phyloP scores from a whole-genome alignment of 1,284 basidiomycete species.

The Puccinia novopanici region DNA sequence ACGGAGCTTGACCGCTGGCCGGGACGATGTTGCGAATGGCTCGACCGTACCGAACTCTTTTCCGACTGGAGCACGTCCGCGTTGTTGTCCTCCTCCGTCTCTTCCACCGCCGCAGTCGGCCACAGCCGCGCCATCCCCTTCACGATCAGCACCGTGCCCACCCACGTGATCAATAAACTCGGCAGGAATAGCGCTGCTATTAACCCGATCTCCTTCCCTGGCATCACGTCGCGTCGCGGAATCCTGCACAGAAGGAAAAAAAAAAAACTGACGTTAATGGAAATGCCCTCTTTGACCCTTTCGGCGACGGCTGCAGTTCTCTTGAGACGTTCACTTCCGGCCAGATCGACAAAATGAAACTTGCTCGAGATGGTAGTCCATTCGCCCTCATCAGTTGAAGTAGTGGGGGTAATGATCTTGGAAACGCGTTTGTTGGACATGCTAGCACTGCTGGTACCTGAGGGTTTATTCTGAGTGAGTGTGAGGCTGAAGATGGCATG shows the following conservation, averaged over 20 bases:
- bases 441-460: constrained; percentile 46
- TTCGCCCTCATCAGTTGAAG: constrained; percentile 66
- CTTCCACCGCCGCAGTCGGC: background rate
- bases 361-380: constrained; percentile 90
- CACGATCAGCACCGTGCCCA: constrained; percentile 36
- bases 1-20: background rate
- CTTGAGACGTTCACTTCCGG: constrained; percentile 92
- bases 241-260: constrained; percentile 6
- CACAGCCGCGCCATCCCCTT: constrained; percentile 24
- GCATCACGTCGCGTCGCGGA: constrained; percentile 36
- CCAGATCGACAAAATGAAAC: constrained; percentile 97
- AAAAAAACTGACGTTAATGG: constrained; percentile 57
- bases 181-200: constrained; percentile 40
- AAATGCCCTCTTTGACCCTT: constrained; percentile 84
- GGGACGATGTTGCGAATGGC: background rate
- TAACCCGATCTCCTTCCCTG: constrained; percentile 44
- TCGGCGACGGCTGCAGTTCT: constrained; percentile 89
- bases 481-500: constrained; percentile 98
- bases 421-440: constrained; percentile 21
- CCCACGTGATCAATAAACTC: constrained; percentile 35
- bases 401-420: constrained; percentile 55
- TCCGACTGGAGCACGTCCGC: constrained; percentile 21
- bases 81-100: constrained; percentile 31
- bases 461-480: constrained; percentile 68
- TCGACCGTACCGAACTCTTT: background rate